Percentiles rank a stretch among this genome's conserved stretches.
Conservation (phyloP, 2,329 filamentous ascomycete species). For the Samsoniella hepiali region DNA sequence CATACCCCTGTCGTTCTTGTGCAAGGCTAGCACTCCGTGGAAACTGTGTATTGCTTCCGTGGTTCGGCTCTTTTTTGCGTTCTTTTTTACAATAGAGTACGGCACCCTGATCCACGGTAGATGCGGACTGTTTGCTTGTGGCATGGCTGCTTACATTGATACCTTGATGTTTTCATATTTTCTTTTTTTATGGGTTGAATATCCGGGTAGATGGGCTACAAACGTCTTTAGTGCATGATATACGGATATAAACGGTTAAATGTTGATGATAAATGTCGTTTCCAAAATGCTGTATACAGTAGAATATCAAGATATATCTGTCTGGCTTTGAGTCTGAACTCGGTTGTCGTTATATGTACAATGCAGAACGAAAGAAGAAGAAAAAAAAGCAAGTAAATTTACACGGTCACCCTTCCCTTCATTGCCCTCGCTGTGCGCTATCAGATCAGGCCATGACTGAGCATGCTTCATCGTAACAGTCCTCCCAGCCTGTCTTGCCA, state of each 20-base stretch:
- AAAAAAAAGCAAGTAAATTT: not conserved
- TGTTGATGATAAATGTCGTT: not conserved
- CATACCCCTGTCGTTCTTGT: constrained; percentile 15
- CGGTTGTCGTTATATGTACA: not conserved
- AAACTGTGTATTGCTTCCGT: not conserved
- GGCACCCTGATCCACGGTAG: not conserved
- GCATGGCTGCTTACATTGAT: constrained; percentile 5
- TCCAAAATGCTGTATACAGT: not conserved
- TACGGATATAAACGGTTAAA: not conserved
- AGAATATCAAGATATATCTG: not conserved
- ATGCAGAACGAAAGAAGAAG: not conserved
- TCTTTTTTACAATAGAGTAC: not conserved
- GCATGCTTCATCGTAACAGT: constrained; percentile 12
- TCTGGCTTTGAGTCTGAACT: not conserved
- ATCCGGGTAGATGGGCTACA: constrained; percentile 8
- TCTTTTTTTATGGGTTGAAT: constrained; percentile 4
- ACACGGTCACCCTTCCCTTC: not conserved
- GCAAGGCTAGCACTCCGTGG: not conserved
- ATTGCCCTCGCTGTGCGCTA: not conserved
- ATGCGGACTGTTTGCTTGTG: not conserved
- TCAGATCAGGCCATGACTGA: constrained; percentile 1
- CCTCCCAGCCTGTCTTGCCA: constrained; percentile 9
- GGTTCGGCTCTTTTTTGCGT: not conserved
- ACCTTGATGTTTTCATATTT: constrained; percentile 14
- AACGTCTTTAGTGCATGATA: constrained; percentile 5